Base-by-base conservation (phyloP, 768 basidiomycete genomes). In the Lactarius hatsudake region DNA sequence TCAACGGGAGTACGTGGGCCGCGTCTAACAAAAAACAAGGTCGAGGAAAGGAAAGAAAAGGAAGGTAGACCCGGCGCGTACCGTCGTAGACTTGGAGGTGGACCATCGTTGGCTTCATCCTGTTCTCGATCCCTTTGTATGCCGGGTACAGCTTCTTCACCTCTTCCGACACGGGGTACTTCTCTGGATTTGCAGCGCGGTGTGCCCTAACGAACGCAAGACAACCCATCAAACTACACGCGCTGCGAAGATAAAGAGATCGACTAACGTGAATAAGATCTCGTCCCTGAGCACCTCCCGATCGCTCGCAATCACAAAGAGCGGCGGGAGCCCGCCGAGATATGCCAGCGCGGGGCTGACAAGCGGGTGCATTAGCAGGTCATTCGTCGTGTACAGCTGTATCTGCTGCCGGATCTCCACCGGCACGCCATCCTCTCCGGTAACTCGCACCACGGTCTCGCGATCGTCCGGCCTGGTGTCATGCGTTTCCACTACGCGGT, bases 31-130 rank as follows among this genome's bases (percentile, higher is more conserved):
- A 5, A 2, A 34, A 3, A 30, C 30, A 56, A 17, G 9, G 30
- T 20, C 61, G 48, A 55, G 55, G 20, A 26, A 32, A n/a, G n/a
- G n/a, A 43, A 64, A 30, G 15, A 4, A 40, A 15, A 20, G 36
- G 26, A 12, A 58, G 61, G 66, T 65, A 69, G 57, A 45, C 7
- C 5, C 3, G 23, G 64, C 71, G 65, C 61, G 75, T 53, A 83
- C 93, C 94, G 73, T 98, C 95, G 72, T 95, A 97, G 0, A 97
- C 86, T 75, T 98, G 95, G 8, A 98, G 80, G 78, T 98, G 95
- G 18, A 96, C 94, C 65, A 87, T 82, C 1, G 95, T 95, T 1
- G 91, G 81, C 26, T 76, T 74, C 70, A 78, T 78, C 13, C 81
- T 80, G 15, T 75, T 71, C 72, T 87, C 88, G 65, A 89, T 86